A percentile compares a stretch with the other conserved stretches of the same genome.
These are phyloP conservation scores for Xylaria bambusicola DNA, from an alignment of 495 filamentous ascomycete genomes.

Conservation along the genomic window DNA sequence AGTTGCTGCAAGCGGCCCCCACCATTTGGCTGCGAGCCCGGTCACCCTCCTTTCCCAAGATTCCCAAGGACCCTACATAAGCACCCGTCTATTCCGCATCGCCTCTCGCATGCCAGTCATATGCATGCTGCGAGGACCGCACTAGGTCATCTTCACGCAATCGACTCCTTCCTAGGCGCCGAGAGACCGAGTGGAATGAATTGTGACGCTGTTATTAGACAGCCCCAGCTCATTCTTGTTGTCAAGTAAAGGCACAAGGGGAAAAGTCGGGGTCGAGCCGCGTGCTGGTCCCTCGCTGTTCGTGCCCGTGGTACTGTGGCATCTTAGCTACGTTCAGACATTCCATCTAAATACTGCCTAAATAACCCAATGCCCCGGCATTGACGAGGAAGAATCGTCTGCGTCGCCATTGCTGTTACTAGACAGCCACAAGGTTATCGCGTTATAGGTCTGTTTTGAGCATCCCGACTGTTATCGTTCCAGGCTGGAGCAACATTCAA, in stretches of 20 bases:
- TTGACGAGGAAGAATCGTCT: neutral
- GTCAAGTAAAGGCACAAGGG: too few species aligned
- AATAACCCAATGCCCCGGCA: constrained; percentile 5
- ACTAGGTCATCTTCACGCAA: neutral
- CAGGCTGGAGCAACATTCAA: neutral
- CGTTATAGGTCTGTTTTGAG: neutral
- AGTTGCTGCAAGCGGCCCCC: neutral
- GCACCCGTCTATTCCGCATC: neutral
- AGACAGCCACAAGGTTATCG: constrained; percentile 27
- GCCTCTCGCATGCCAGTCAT: neutral
- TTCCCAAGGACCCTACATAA: too few species aligned
- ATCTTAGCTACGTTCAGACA: too few species aligned
- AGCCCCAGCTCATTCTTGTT: neutral
- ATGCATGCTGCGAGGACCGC: neutral
- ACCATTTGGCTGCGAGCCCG: neutral
- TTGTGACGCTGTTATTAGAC: constrained; percentile 23
- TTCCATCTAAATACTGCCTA: too few species aligned
- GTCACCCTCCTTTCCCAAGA: neutral
- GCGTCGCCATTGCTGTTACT: constrained; percentile 28
- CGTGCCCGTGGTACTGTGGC: too few species aligned
- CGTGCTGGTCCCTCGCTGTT: too few species aligned
- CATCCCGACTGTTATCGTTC: neutral
- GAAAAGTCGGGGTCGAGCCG: too few species aligned
- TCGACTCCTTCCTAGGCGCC: neutral
- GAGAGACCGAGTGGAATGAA: neutral